Evolutionary conservation across 2,329 filamentous ascomycete species (phyloP).

Genomic region (Botrytis cinerea): DNA sequence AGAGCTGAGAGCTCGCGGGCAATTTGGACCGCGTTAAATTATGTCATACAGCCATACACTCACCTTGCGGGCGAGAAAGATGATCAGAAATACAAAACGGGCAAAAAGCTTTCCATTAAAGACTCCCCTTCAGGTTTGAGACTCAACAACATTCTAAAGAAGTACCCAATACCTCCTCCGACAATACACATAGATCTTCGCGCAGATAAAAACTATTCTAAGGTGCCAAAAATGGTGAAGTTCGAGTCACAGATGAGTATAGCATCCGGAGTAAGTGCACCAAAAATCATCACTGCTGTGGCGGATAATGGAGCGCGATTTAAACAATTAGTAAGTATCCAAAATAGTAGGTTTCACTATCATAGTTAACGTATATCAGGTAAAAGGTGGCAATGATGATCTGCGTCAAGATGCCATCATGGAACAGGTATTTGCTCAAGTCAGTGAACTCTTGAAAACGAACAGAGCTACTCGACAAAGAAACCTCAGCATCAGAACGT

Average conservation of each 20-base stretch:
- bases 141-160: slow-evolving; percentile 63
- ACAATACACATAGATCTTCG: slow-evolving; percentile 83
- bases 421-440: slow-evolving; percentile 98
- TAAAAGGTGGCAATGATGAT: slow-evolving; percentile 95
- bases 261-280: slow-evolving; percentile 85
- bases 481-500: slow-evolving; percentile 87
- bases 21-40: slow-evolving; percentile 72
- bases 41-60: slow-evolving; percentile 69
- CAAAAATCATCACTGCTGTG: slow-evolving; percentile 85
- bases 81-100: slow-evolving; percentile 65
- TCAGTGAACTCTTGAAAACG: slow-evolving; percentile 83
- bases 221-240: slow-evolving; percentile 70
- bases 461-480: slow-evolving; percentile 87
- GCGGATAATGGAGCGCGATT: slow-evolving; percentile 77
- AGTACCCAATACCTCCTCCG: slow-evolving; percentile 77
- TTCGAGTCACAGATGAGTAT: slow-evolving; percentile 79
- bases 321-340: slow-evolving; percentile 70
- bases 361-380: slow-evolving; percentile 46
- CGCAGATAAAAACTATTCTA: slow-evolving; percentile 71
- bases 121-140: slow-evolving; percentile 63
- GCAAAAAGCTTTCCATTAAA: slow-evolving; percentile 62
- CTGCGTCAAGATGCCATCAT: slow-evolving; percentile 97
- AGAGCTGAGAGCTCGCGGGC: slow-evolving; percentile 51
- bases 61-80: slow-evolving; percentile 65
- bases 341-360: background rate